Evolutionary conservation across 768 basidiomycete species (phyloP), one percentile per base, ranked within the genome.

Genomic region (Botryobasidium botryosum): DNA sequence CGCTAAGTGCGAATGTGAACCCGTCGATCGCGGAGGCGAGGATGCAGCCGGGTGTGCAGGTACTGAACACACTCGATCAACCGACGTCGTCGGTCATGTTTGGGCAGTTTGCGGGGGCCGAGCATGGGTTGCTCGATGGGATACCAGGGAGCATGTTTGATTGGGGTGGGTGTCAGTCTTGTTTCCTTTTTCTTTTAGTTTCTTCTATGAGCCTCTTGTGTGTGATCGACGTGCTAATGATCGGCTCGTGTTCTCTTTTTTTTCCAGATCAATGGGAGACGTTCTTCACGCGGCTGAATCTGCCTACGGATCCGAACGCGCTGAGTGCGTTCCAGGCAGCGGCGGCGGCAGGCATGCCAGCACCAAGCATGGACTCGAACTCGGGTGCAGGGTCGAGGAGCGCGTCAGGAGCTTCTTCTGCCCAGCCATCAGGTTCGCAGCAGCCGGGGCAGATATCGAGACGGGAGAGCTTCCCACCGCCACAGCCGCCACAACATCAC

Each of bases 141-240:
- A 74, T 87, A 43, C 84, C 84, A 35, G 77, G 76, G 3, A 70
- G 72, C 17, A 85, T 87, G 81, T 87, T 84, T 60, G 82, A 86
- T 59, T 87, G 81, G 80, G 73, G 82, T 83, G 53, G 51, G 69
- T 66, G 4, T 5, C 44, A 18, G 7, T 37, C 24, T 37, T 37
- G 36, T 6, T 20, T 24, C 28, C 43, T 13, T 18, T 35, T 38
- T 40, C 6, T 40, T 46, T 18, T 64, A 46, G 20, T 35, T 42
- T 49, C 35, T 42, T 41, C 31, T 33, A 39, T 41, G 20, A 12
- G 23, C 35, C 20, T 42, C 43, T 20, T 45, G 35, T 21, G 32
- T 27, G 44, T 33, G 23, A 43, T 18, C 28, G 39, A 51, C 50
- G 40, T 18, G n/a, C 35, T 20, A 47, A 39, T 5, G n/a, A 23